phyloP scores from a whole-genome alignment of 2,329 filamentous ascomycete species.

The Alternaria sp. region DNA sequence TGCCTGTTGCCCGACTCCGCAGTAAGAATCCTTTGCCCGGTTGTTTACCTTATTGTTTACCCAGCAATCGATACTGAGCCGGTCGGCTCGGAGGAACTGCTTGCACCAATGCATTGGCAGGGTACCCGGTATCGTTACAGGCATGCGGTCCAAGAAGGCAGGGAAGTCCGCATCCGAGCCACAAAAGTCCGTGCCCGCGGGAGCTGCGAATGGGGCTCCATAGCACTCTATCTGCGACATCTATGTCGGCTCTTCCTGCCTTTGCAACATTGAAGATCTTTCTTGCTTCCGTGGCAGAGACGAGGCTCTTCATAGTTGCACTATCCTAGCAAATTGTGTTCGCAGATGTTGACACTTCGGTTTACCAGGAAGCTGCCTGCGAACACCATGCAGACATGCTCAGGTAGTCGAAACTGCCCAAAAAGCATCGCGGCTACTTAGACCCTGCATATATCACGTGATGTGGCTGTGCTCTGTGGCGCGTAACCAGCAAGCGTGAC shows the following conservation, averaged over 20 bases:
- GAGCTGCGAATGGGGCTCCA: slow-evolving; percentile 1
- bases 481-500: slow-evolving; percentile 14
- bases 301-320: neutral
- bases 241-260: neutral
- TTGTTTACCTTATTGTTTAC: slow-evolving; percentile 6
- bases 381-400: neutral
- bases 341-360: no score
- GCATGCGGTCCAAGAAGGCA: neutral
- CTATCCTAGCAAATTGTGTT: neutral
- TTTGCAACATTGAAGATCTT: neutral
- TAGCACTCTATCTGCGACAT: neutral
- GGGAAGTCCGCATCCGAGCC: neutral
- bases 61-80: neutral
- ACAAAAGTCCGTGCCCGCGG: neutral
- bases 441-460: slow-evolving; percentile 20
- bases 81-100: slow-evolving; percentile 7
- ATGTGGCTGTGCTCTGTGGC: slow-evolving; percentile 16
- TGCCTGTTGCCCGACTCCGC: slow-evolving; percentile 1
- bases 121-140: neutral
- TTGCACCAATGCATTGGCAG: slow-evolving; percentile 6
- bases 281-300: neutral
- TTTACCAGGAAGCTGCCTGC: neutral
- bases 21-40: neutral
- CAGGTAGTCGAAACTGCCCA: neutral
- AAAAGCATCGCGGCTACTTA: neutral